A percentile compares a stretch with the other conserved stretches of the same genome.
Conservation (phyloP, 805 yeast genomes). For the Metschnikowia matae region DNA sequence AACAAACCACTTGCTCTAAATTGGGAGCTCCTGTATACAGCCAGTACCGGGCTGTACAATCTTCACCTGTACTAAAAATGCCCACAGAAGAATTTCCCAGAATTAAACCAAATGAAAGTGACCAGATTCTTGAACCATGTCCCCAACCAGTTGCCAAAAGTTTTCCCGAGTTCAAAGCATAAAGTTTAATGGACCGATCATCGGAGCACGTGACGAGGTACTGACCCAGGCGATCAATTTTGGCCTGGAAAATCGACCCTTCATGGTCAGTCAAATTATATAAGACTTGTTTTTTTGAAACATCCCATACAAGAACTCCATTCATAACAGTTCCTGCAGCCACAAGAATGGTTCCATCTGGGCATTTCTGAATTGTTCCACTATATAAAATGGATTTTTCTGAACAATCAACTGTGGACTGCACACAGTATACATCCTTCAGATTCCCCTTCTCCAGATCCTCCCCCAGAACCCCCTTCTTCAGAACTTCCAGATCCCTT, state of each 20-base stretch:
- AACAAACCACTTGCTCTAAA: conserved; percentile 43
- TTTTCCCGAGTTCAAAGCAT: conserved; percentile 56
- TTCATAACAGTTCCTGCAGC: conserved; percentile 94
- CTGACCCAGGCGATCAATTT: conserved; percentile 51
- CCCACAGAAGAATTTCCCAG: conserved; percentile 19
- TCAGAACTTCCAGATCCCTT: no score
- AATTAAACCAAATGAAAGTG: conserved; percentile 48
- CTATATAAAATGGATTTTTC: conserved; percentile 86
- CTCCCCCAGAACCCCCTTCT: no score
- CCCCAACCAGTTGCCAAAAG: conserved; percentile 89
- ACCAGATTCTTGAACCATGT: conserved; percentile 93
- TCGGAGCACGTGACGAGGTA: conserved; percentile 82
- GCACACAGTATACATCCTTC: conserved; percentile 17
- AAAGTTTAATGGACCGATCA: conserved; percentile 81
- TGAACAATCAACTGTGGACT: conserved; percentile 41
- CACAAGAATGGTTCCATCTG: conserved; percentile 43
- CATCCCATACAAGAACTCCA: conserved; percentile 79
- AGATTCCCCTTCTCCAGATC: conserved; percentile 19
- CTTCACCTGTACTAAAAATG: conserved; percentile 76
- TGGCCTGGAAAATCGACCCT: conserved; percentile 87
- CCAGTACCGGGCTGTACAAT: conserved; percentile 84
- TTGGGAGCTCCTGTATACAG: conserved; percentile 28
- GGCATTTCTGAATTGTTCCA: conserved; percentile 60
- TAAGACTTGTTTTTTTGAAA: conserved; percentile 37
- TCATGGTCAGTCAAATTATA: conserved; percentile 71